Conservation (phyloP, 2,329 filamentous ascomycete species). For the Aaosphaeria arxii region DNA sequence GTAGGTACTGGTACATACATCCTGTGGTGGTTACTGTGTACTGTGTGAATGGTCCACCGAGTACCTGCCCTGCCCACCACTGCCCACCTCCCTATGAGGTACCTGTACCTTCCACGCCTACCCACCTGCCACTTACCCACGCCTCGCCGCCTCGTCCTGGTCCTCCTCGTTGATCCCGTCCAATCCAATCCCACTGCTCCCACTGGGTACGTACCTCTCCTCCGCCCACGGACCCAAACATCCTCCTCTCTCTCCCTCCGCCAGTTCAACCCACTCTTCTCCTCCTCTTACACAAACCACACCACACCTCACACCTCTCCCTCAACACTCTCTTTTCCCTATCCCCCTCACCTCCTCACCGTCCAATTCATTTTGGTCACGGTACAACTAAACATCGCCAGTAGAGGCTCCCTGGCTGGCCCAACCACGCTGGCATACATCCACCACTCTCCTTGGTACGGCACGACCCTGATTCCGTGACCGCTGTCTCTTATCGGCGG, state of each 20-base stretch:
- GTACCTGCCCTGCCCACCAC: too few species aligned
- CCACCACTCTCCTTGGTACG: constrained; percentile 5
- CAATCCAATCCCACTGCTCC: too few species aligned
- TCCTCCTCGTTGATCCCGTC: too few species aligned
- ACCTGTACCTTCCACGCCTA: too few species aligned
- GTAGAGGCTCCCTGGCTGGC: constrained; percentile 11
- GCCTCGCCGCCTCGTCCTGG: too few species aligned
- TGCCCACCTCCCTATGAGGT: too few species aligned
- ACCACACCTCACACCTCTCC: constrained; percentile 3
- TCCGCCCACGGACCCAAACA: constrained; percentile 5
- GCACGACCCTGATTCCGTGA: constrained; percentile 3
- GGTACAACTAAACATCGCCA: constrained; percentile 20
- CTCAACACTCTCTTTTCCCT: constrained; percentile 4
- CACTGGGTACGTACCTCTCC: constrained; percentile 1
- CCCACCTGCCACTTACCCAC: too few species aligned
- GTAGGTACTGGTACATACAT: too few species aligned
- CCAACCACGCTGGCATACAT: constrained; percentile 12
- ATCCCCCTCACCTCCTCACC: constrained; percentile 22
- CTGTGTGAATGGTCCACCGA: too few species aligned
- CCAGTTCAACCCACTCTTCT: background rate
- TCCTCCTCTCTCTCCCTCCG: background rate
- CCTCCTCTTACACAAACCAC: background rate
- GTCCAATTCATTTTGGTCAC: constrained; percentile 47
- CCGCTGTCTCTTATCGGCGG: constrained; percentile 1
- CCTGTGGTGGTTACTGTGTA: too few species aligned